phyloP scores from a whole-genome alignment of 768 basidiomycete genomes.

The Asterophora parasitica region DNA sequence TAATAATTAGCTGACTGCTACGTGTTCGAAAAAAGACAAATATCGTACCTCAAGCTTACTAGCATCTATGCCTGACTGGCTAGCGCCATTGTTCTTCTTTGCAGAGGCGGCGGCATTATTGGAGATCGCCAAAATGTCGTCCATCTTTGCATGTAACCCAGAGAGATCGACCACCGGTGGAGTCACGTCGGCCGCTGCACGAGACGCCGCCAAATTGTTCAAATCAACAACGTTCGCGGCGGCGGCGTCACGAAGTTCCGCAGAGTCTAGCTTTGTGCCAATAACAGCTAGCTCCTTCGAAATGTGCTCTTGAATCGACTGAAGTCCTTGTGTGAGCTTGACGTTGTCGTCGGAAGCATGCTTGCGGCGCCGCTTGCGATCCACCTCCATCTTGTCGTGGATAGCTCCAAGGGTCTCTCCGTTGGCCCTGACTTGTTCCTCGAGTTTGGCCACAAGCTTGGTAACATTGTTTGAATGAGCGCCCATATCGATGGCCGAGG shows the following conservation, averaged over 20 bases:
- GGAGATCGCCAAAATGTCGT: constrained; percentile 8
- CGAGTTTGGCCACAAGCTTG: constrained; percentile 12
- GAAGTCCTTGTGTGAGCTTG: constrained; percentile 5
- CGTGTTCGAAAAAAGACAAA: background rate
- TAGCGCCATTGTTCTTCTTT: constrained; percentile 1
- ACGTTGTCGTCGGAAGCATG: background rate
- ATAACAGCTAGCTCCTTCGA: constrained; percentile 6
- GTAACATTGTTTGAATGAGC: constrained; percentile 3
- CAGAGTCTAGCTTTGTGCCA: background rate
- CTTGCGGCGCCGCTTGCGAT: background rate
- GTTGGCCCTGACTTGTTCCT: constrained; percentile 8
- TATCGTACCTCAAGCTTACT: background rate
- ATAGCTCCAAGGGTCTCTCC: constrained; percentile 7
- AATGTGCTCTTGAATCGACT: constrained; percentile 7
- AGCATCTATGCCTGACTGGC: constrained; percentile 10
- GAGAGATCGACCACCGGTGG: constrained; percentile 4
- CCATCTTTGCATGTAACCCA: constrained; percentile 14
- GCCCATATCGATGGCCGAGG: constrained; percentile 1
- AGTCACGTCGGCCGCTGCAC: background rate
- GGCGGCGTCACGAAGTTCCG: background rate
- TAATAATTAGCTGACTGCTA: background rate
- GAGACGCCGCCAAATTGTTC: constrained; percentile 10
- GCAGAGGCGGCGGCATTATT: background rate
- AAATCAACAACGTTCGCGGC: background rate
- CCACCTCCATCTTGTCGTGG: constrained; percentile 3